Evolutionary conservation across 352 stramenopile genomes (phyloP).

Genomic region (Globisporangium sylvaticum): DNA sequence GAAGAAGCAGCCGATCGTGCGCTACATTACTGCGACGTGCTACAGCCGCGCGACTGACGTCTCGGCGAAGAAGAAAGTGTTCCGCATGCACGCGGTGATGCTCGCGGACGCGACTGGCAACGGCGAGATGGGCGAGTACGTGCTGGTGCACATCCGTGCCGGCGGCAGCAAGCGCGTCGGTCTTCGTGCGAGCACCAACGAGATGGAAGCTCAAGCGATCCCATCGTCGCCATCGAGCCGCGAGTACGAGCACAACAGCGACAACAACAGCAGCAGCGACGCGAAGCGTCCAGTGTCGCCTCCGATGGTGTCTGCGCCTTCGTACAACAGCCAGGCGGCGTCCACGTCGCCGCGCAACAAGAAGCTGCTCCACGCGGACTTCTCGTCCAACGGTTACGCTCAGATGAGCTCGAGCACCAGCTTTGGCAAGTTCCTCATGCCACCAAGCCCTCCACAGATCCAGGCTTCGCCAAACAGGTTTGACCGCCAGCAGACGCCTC

Average conservation of each 20-base stretch:
- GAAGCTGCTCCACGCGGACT: slow-evolving; percentile 35
- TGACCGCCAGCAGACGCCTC: slow-evolving; percentile 4
- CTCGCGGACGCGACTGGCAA: slow-evolving; percentile 42
- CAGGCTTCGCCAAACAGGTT: not conserved
- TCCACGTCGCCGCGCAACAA: slow-evolving; percentile 46
- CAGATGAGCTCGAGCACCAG: not conserved
- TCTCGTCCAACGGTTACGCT: slow-evolving; percentile 14
- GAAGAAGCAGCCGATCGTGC: slow-evolving; percentile 69
- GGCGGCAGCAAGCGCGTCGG: slow-evolving; percentile 67
- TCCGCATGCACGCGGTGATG: slow-evolving; percentile 81
- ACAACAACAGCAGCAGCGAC: not conserved
- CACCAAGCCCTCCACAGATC: slow-evolving; percentile 1
- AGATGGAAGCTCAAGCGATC: slow-evolving; percentile 16
- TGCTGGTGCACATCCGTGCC: slow-evolving; percentile 73
- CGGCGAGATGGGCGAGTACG: slow-evolving; percentile 48
- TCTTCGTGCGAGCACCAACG: slow-evolving; percentile 33
- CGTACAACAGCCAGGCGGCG: slow-evolving; percentile 38
- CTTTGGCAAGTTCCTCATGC: slow-evolving; percentile 14
- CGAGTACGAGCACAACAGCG: slow-evolving; percentile 16
- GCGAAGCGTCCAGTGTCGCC: slow-evolving; percentile 31
- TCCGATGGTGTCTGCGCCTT: slow-evolving; percentile 28
- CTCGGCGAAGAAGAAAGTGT: slow-evolving; percentile 68
- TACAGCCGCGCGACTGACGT: slow-evolving; percentile 56
- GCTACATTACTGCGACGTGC: slow-evolving; percentile 77
- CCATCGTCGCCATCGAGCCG: slow-evolving; percentile 15